Conservation (phyloP, 257 asterid genomes). For the Rhazya stricta region DNA sequence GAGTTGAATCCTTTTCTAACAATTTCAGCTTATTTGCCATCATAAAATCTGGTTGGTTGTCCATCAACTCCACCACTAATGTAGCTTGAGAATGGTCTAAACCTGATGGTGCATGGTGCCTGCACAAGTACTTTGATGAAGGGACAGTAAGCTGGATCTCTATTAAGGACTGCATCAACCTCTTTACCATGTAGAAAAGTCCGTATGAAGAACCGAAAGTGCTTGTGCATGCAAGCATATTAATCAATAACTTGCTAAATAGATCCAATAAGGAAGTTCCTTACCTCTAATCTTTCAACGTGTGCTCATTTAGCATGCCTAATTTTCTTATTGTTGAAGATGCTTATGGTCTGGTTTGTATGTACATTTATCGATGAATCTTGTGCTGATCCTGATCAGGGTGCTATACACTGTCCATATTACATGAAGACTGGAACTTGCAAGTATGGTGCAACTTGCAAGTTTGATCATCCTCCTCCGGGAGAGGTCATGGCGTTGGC, state of each 20-base stretch:
- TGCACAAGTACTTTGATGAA: background rate
- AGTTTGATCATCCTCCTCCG: constrained; percentile 92
- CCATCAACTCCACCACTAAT: too few relatives aligned
- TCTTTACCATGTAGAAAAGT: background rate
- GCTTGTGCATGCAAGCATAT: background rate
- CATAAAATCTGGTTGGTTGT: too few relatives aligned
- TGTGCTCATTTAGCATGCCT: too few relatives aligned
- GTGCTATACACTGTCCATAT: constrained; percentile 83
- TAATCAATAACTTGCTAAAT: background rate
- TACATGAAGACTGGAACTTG: constrained; percentile 96
- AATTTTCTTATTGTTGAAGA: background rate
- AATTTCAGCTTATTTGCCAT: too few relatives aligned
- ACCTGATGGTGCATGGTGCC: background rate
- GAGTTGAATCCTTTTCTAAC: too few relatives aligned
- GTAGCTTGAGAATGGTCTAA: too few relatives aligned
- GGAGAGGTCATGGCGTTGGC: constrained; percentile 72
- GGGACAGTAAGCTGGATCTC: background rate
- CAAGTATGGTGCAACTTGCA: constrained; percentile 85
- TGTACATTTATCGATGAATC: background rate
- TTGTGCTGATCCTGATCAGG: constrained; percentile 39
- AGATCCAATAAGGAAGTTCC: background rate
- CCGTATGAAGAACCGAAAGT: background rate
- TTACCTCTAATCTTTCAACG: background rate
- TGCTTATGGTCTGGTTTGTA: background rate
- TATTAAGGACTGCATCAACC: background rate